Conservation (phyloP, 1,284 basidiomycete genomes). For the Mycena sp. region DNA sequence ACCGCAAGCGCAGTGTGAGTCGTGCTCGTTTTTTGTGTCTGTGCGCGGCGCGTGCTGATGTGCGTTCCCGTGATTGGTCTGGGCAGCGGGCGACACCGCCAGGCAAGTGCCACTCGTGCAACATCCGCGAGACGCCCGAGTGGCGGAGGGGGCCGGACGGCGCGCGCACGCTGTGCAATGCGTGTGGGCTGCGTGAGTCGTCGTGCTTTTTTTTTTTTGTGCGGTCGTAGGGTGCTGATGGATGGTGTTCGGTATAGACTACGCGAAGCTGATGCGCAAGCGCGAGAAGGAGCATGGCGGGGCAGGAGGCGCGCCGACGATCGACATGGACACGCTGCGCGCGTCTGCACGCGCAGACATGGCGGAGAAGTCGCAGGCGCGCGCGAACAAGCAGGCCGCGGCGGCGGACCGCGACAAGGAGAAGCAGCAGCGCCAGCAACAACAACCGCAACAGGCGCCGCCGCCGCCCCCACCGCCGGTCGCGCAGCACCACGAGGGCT, state of each 20-base stretch:
- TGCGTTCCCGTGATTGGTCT: slow-evolving; percentile 42
- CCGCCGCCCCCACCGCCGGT: slow-evolving; percentile 45
- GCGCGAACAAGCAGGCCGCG: not conserved
- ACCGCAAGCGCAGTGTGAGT: slow-evolving; percentile 83
- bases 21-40: slow-evolving; percentile 21
- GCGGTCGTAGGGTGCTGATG: not conserved
- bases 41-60: slow-evolving; percentile 35
- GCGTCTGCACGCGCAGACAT: slow-evolving; percentile 69
- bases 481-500: slow-evolving; percentile 65
- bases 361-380: slow-evolving; percentile 37
- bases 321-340: slow-evolving; percentile 78
- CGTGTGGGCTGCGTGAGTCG: slow-evolving; percentile 81
- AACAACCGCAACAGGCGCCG: slow-evolving; percentile 25
- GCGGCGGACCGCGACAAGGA: not conserved
- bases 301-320: slow-evolving; percentile 59
- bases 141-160: slow-evolving; percentile 85
- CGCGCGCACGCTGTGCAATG: slow-evolving; percentile 82
- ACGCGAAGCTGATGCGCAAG: slow-evolving; percentile 81
- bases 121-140: slow-evolving; percentile 85
- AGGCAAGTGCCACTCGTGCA: slow-evolving; percentile 85
- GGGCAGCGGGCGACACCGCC: slow-evolving; percentile 80
- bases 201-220: slow-evolving; percentile 22
- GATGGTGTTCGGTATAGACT: slow-evolving; percentile 56
- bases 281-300: slow-evolving; percentile 64
- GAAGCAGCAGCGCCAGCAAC: not conserved